These are phyloP conservation scores for Allomyces arbusculus DNA, from an alignment of 192 early-diverging fungal genomes.

Conservation along the genomic window DNA sequence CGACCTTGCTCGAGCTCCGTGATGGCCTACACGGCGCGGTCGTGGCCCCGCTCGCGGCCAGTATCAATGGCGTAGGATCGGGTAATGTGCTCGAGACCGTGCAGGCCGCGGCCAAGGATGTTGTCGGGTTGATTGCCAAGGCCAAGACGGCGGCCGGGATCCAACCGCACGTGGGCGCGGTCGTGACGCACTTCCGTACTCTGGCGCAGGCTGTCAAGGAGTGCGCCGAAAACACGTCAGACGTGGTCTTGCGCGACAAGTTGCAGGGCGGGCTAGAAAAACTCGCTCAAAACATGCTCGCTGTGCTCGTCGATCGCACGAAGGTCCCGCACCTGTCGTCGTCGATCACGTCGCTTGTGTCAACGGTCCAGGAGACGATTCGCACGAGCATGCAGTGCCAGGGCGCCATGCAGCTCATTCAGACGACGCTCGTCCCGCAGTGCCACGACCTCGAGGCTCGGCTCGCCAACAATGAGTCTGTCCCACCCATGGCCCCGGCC, in stretches of 20 bases:
- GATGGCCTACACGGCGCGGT: no score
- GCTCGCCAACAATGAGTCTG: background rate
- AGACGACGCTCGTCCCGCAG: background rate
- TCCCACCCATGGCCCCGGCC: background rate
- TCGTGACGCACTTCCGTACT: no score
- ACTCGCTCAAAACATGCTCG: background rate
- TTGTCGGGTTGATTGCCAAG: background rate
- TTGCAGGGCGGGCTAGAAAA: background rate
- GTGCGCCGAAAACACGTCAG: background rate
- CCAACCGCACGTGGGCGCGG: background rate
- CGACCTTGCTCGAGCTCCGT: no score
- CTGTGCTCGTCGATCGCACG: background rate
- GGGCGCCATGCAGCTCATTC: background rate
- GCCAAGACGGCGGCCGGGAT: background rate
- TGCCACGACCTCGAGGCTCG: background rate
- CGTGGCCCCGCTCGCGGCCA: background rate
- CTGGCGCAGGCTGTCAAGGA: background rate
- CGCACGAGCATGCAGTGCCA: background rate
- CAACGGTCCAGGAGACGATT: background rate
- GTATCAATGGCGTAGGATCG: no score
- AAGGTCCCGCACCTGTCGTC: background rate
- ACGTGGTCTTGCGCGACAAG: background rate
- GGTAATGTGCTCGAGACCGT: background rate
- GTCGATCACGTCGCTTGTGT: background rate
- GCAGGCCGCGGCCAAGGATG: background rate